These are phyloP conservation scores for Phellopilus nigrolimitatus DNA, from an alignment of 1,284 basidiomycete genomes.

Conservation along the genomic window DNA sequence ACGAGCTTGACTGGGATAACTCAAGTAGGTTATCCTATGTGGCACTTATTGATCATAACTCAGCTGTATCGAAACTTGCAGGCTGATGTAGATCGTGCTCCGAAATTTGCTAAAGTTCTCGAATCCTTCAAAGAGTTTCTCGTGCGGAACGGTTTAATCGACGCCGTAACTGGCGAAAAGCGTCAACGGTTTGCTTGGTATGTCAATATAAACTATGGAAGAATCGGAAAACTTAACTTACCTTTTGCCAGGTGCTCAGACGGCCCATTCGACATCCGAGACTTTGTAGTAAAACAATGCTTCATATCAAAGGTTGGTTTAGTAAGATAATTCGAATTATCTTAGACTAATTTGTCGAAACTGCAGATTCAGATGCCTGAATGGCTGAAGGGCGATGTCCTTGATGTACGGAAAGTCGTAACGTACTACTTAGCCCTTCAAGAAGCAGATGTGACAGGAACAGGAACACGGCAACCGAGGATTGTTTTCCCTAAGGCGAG, in stretches of 20 bases:
- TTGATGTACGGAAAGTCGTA: constrained; percentile 65
- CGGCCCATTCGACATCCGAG: constrained; percentile 78
- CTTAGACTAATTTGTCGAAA: constrained; percentile 30
- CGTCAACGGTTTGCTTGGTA: constrained; percentile 42
- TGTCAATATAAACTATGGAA: not conserved
- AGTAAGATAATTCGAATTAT: constrained; percentile 29
- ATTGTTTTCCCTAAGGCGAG: constrained; percentile 14
- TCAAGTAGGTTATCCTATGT: constrained; percentile 50
- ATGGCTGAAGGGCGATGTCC: constrained; percentile 65
- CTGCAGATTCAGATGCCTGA: constrained; percentile 59
- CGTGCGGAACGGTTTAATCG: constrained; percentile 57
- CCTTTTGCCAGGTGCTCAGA: constrained; percentile 68
- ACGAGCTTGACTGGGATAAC: constrained; percentile 85
- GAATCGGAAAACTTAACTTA: not conserved
- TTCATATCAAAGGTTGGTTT: constrained; percentile 71
- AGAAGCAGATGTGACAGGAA: constrained; percentile 22
- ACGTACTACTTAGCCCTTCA: constrained; percentile 36
- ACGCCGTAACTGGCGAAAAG: constrained; percentile 48
- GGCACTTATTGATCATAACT: not conserved
- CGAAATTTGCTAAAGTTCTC: constrained; percentile 71
- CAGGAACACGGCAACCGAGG: constrained; percentile 22
- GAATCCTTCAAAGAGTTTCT: constrained; percentile 66
- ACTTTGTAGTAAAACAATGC: constrained; percentile 83
- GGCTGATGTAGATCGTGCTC: constrained; percentile 77
- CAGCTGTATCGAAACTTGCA: constrained; percentile 31